phyloP scores from a whole-genome alignment of 2,329 filamentous ascomycete species.

The Lachnellula occidentalis region DNA sequence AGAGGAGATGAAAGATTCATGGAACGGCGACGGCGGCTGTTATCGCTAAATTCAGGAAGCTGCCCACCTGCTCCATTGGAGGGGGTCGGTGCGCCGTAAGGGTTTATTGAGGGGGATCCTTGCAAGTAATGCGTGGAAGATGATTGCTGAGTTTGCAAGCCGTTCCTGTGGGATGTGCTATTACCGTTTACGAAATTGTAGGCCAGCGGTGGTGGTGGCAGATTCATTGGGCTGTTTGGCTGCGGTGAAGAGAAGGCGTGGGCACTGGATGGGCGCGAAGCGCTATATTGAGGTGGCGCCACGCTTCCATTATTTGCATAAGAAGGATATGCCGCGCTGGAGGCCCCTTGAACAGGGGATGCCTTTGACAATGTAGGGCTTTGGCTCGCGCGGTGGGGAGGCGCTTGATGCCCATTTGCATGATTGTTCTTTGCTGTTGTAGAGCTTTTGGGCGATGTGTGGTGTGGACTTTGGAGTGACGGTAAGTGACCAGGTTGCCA shows the following conservation, averaged over 20 bases:
- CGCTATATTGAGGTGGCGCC: constrained; percentile 5
- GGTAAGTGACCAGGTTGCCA: constrained; percentile 6
- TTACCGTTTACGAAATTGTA: constrained; percentile 26
- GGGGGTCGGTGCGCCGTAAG: constrained; percentile 6
- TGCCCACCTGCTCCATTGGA: constrained; percentile 11
- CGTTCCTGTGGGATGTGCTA: constrained; percentile 7
- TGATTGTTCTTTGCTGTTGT: constrained; percentile 9
- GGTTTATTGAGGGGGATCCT: constrained; percentile 8
- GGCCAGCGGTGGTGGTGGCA: constrained; percentile 28
- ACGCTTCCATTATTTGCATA: constrained; percentile 7
- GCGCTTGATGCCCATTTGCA: constrained; percentile 6
- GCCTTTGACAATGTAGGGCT: constrained; percentile 6
- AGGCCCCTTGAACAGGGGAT: background rate
- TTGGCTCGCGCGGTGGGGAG: constrained; percentile 4
- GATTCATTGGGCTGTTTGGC: constrained; percentile 29
- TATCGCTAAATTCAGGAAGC: constrained; percentile 16
- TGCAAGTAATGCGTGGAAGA: constrained; percentile 11
- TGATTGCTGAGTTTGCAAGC: constrained; percentile 3
- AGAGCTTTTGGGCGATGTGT: constrained; percentile 2
- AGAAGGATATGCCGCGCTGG: constrained; percentile 8
- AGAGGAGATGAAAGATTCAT: constrained; percentile 28
- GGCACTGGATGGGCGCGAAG: constrained; percentile 19
- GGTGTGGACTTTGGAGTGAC: constrained; percentile 13
- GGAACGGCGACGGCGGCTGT: constrained; percentile 21
- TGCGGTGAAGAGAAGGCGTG: constrained; percentile 30